Evolutionary conservation across 2,329 filamentous ascomycete species (phyloP).

Genomic region (Neopestalotiopsis sp.): DNA sequence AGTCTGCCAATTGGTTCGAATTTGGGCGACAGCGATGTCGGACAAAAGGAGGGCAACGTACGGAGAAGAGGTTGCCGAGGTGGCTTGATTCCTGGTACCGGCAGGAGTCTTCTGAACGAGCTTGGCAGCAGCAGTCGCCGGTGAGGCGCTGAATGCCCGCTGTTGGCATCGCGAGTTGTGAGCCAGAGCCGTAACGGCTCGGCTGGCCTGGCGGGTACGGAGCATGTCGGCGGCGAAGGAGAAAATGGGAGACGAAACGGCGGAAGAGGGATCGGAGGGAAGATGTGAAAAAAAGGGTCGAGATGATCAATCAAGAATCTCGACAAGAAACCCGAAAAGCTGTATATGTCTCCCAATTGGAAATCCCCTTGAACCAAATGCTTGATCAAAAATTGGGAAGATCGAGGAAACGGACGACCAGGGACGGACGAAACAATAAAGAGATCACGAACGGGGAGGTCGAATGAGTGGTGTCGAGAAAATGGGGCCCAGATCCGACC

Average conservation of each 20-base stretch:
- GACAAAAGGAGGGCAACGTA: slow-evolving; percentile 17
- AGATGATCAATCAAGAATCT: neutral
- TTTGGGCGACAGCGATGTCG: slow-evolving; percentile 28
- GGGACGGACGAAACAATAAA: neutral
- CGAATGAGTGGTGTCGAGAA: neutral
- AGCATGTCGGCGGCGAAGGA: slow-evolving; percentile 49
- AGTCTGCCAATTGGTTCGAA: neutral
- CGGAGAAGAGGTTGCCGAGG: slow-evolving; percentile 58
- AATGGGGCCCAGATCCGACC: neutral
- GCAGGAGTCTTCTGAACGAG: slow-evolving; percentile 45
- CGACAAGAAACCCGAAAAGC: neutral
- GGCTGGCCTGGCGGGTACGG: slow-evolving; percentile 51
- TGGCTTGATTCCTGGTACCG: slow-evolving; percentile 53
- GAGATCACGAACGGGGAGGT: neutral
- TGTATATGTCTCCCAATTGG: slow-evolving; percentile 5
- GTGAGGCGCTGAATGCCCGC: slow-evolving; percentile 46
- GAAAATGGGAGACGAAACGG: slow-evolving; percentile 17
- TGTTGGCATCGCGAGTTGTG: slow-evolving; percentile 40
- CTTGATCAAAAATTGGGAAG: neutral
- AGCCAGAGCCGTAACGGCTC: slow-evolving; percentile 50
- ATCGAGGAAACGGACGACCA: neutral
- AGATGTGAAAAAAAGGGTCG: neutral
- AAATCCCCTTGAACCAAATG: neutral
- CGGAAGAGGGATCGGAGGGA: slow-evolving; percentile 1
- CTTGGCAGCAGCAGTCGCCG: slow-evolving; percentile 40